These are phyloP conservation scores for Zizania palustris DNA, from an alignment of 202 grass and related monocot species.

Conservation along the genomic window DNA sequence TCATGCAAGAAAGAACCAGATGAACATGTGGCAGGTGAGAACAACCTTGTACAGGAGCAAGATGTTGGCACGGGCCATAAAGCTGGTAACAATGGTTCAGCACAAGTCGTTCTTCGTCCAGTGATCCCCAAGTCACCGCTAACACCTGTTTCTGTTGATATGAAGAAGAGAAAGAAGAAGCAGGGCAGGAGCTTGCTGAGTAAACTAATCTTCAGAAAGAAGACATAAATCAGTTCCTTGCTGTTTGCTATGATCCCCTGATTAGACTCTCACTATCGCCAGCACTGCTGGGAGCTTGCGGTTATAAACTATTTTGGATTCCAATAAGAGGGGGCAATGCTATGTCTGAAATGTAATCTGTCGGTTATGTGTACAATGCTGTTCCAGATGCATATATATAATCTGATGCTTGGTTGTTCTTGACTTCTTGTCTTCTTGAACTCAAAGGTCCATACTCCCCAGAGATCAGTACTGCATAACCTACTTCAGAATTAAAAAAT, in stretches of 20 bases:
- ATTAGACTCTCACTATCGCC: neutral
- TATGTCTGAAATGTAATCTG: neutral
- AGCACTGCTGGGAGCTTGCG: neutral
- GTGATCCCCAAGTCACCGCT: slow-evolving; percentile 24
- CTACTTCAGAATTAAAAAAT: too few species aligned
- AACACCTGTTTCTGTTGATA: slow-evolving; percentile 8
- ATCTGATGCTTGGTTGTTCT: neutral
- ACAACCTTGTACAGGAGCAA: slow-evolving; percentile 8
- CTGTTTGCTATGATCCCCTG: neutral
- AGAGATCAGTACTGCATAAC: too few species aligned
- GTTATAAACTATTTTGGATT: slow-evolving; percentile 4
- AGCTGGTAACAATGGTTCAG: slow-evolving; percentile 1
- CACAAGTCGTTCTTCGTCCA: neutral
- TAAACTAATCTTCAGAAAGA: slow-evolving; percentile 47
- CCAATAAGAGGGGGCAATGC: slow-evolving; percentile 24
- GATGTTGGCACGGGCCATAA: slow-evolving; percentile 1
- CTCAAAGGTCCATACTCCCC: too few species aligned
- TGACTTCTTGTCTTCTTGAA: too few species aligned
- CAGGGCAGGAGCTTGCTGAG: slow-evolving; percentile 41
- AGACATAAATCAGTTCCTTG: slow-evolving; percentile 15
- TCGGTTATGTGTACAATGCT: neutral
- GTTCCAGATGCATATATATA: slow-evolving; percentile 1
- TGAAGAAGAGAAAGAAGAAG: slow-evolving; percentile 50
- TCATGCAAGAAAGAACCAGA: neutral
- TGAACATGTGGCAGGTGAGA: neutral